phyloP scores from a whole-genome alignment of 345 rosid genomes.

The Populus pruinosa region DNA sequence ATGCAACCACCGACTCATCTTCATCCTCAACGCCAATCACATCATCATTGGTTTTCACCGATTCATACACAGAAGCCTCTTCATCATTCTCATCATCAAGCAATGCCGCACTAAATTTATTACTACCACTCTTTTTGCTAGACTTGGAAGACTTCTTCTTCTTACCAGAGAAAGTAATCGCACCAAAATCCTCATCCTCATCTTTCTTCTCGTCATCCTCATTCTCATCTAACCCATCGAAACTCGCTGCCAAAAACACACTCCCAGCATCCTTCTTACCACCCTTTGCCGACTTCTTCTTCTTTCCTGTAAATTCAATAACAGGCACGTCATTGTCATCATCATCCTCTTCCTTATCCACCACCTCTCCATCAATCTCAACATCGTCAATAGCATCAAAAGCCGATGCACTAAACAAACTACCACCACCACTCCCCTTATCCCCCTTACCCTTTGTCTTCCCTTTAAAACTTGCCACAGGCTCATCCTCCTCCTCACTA shows the following conservation, averaged over 20 bases:
- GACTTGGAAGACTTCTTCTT: constrained; percentile 78
- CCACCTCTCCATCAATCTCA: constrained; percentile 33
- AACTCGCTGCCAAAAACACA: constrained; percentile 21
- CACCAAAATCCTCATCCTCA: constrained; percentile 29
- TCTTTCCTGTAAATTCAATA: constrained; percentile 37
- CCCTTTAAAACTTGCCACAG: constrained; percentile 34
- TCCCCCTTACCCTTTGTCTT: constrained; percentile 47
- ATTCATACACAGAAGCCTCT: constrained; percentile 33
- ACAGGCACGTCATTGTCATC: constrained; percentile 36
- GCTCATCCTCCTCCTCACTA: constrained; percentile 39
- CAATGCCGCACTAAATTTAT: constrained; percentile 49
- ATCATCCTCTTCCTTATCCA: constrained; percentile 28
- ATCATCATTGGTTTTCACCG: constrained; percentile 22
- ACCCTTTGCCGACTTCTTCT: constrained; percentile 49
- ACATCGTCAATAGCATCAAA: constrained; percentile 51
- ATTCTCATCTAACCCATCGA: constrained; percentile 35
- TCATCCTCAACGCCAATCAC: constrained; percentile 29
- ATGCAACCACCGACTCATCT: constrained; percentile 31
- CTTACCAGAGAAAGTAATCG: constrained; percentile 58
- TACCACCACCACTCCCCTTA: constrained; percentile 32
- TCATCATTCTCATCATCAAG: constrained; percentile 51
- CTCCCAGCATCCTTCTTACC: constrained; percentile 30
- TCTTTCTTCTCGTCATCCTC: constrained; percentile 31
- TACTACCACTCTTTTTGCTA: constrained; percentile 43
- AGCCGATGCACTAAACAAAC: constrained; percentile 40